phyloP scores from a whole-genome alignment of 2,329 filamentous ascomycete genomes.

The Neofusicoccum umdonicola region DNA sequence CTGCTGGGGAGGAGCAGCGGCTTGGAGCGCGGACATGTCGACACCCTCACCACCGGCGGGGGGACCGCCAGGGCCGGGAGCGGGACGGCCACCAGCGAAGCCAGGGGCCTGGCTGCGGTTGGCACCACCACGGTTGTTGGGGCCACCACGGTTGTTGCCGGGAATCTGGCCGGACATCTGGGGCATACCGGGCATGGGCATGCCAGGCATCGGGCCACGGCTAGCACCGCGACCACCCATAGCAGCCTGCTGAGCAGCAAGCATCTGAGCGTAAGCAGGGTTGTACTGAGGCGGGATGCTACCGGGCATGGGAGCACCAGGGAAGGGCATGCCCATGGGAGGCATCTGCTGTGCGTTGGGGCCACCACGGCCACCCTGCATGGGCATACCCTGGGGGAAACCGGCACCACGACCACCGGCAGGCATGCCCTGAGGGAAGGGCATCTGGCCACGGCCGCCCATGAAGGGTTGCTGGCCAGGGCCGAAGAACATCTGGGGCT shows the following conservation, averaged over 20 bases:
- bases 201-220: constrained; percentile 65
- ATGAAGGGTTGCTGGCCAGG: constrained; percentile 71
- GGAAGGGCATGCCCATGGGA: constrained; percentile 77
- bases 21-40: constrained; percentile 51
- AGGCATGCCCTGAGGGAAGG: constrained; percentile 61
- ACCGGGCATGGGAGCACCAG: constrained; percentile 56
- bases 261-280: constrained; percentile 76
- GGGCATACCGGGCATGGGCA: constrained; percentile 56
- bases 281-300: constrained; percentile 73
- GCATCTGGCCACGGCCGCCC: constrained; percentile 59
- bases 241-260: constrained; percentile 57
- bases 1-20: constrained; percentile 70
- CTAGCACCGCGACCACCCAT: constrained; percentile 59
- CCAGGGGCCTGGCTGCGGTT: constrained; percentile 33
- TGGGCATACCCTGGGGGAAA: constrained; percentile 76
- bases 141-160: constrained; percentile 39
- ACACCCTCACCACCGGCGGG: constrained; percentile 36
- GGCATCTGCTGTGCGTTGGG: constrained; percentile 76
- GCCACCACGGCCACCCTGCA: constrained; percentile 82
- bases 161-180: constrained; percentile 58
- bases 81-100: constrained; percentile 30
- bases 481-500: constrained; percentile 87
- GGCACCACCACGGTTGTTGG: constrained; percentile 32
- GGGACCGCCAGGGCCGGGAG: constrained; percentile 24
- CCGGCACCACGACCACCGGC: constrained; percentile 80